A percentile compares a stretch with the other conserved stretches of the same genome.
Conservation (phyloP, 352 stramenopile genomes). For the Phytophthora sojae region DNA sequence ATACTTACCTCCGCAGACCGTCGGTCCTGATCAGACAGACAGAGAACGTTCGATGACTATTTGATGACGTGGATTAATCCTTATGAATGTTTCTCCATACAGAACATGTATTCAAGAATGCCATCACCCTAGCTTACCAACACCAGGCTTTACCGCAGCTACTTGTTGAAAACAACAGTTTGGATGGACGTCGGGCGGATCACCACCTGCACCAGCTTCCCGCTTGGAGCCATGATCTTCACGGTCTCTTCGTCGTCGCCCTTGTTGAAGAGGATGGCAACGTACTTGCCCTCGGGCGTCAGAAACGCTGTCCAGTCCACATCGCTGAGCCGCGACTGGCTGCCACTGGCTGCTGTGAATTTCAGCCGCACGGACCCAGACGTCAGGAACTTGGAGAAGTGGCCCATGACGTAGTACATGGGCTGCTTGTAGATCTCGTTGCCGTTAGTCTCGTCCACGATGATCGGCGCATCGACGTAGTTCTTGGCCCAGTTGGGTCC, state of each 20-base stretch:
- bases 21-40: no score
- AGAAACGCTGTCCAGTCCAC: conserved; percentile 55
- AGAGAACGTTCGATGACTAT: no score
- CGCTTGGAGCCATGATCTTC: conserved; percentile 48
- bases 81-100: no score
- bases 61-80: no score
- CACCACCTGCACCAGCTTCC: conserved; percentile 46
- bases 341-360: conserved; percentile 31
- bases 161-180: conserved; percentile 53
- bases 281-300: conserved; percentile 50
- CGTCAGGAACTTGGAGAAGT: conserved; percentile 77
- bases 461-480: conserved; percentile 77
- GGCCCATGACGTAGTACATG: conserved; percentile 84
- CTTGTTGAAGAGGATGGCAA: conserved; percentile 52
- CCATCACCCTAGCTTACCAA: no score
- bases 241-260: conserved; percentile 43
- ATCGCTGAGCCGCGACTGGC: conserved; percentile 30
- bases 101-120: not conserved
- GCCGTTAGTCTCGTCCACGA: conserved; percentile 64
- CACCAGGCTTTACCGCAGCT: not conserved
- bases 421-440: conserved; percentile 83
- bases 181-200: conserved; percentile 53
- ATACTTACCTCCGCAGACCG: no score
- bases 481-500: conserved; percentile 85
- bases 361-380: conserved; percentile 53